phyloP scores from a whole-genome alignment of 2,329 filamentous ascomycete genomes.

The Dactylellina drechsleri region DNA sequence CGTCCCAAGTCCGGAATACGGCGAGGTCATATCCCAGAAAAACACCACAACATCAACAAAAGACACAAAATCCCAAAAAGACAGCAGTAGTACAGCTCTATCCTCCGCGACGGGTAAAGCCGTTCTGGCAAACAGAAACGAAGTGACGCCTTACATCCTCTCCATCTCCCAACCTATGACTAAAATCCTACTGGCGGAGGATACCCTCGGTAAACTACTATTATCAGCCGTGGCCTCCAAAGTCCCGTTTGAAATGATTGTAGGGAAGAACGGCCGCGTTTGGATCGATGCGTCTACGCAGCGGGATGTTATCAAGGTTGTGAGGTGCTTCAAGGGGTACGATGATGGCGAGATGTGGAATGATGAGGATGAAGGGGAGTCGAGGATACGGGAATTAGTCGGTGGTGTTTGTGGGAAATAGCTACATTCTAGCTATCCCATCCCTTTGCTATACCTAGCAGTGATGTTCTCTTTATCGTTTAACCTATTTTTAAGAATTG shows the following conservation, averaged over 20 bases:
- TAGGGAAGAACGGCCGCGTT: constrained; percentile 45
- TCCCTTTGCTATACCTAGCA: not conserved
- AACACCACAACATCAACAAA: constrained; percentile 10
- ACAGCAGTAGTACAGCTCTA: not conserved
- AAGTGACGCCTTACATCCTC: constrained; percentile 46
- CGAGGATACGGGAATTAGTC: constrained; percentile 23
- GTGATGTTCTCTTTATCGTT: not conserved
- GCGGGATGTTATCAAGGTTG: constrained; percentile 36
- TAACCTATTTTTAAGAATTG: constrained; percentile 4
- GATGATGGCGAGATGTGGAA: constrained; percentile 43
- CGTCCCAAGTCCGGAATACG: constrained; percentile 41
- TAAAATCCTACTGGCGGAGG: constrained; percentile 32
- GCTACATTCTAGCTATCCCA: not conserved
- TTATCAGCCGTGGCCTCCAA: constrained; percentile 25
- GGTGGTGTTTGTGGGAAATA: constrained; percentile 39
- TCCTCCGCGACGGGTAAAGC: constrained; percentile 10
- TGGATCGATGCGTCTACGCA: constrained; percentile 48
- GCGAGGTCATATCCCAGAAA: constrained; percentile 49
- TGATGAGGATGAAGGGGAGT: constrained; percentile 31
- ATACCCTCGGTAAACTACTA: constrained; percentile 28
- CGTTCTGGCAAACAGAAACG: constrained; percentile 23
- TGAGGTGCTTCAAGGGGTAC: constrained; percentile 37
- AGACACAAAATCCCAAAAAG: constrained; percentile 6
- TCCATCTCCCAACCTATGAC: constrained; percentile 45
- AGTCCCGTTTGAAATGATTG: constrained; percentile 49